Conservation (phyloP, 169 alveolate species). For the Plasmodium gallinaceum region DNA sequence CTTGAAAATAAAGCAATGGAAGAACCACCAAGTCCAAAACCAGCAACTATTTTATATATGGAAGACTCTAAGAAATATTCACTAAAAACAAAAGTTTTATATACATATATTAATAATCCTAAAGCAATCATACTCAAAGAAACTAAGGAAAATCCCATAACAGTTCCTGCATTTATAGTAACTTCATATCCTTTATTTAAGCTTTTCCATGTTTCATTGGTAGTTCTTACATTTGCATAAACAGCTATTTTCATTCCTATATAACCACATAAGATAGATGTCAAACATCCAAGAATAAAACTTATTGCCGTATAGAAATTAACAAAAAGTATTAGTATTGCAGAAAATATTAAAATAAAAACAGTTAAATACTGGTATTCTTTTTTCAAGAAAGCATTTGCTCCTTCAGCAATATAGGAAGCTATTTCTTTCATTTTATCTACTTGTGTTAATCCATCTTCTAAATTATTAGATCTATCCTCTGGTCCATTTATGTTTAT, state of each 20-base stretch:
- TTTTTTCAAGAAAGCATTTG: slow-evolving; percentile 90
- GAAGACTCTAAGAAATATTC: slow-evolving; percentile 17
- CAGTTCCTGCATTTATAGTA: slow-evolving; percentile 91
- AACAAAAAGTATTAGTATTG: slow-evolving; percentile 80
- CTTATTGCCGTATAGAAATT: slow-evolving; percentile 87
- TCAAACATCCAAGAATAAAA: slow-evolving; percentile 90
- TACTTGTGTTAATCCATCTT: slow-evolving; percentile 66
- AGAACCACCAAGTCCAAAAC: slow-evolving; percentile 92
- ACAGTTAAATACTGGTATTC: slow-evolving; percentile 89
- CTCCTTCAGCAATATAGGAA: slow-evolving; percentile 90
- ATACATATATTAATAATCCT: slow-evolving; percentile 79
- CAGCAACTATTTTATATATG: slow-evolving; percentile 90
- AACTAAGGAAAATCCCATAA: slow-evolving; percentile 91
- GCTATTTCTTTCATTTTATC: slow-evolving; percentile 85
- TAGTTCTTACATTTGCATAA: slow-evolving; percentile 89
- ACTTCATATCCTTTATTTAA: slow-evolving; percentile 86
- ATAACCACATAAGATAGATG: slow-evolving; percentile 93
- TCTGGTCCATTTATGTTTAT: slow-evolving; percentile 65
- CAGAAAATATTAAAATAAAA: slow-evolving; percentile 87
- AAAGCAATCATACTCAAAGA: slow-evolving; percentile 88
- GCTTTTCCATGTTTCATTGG: slow-evolving; percentile 87
- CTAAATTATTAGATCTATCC: slow-evolving; percentile 46
- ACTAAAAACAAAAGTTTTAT: slow-evolving; percentile 57
- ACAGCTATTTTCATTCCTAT: slow-evolving; percentile 92
- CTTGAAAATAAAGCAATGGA: slow-evolving; percentile 94